Evolutionary conservation across 768 basidiomycete genomes (phyloP), one percentile per base, ranked within the genome.

Genomic region (Panus rudis): DNA sequence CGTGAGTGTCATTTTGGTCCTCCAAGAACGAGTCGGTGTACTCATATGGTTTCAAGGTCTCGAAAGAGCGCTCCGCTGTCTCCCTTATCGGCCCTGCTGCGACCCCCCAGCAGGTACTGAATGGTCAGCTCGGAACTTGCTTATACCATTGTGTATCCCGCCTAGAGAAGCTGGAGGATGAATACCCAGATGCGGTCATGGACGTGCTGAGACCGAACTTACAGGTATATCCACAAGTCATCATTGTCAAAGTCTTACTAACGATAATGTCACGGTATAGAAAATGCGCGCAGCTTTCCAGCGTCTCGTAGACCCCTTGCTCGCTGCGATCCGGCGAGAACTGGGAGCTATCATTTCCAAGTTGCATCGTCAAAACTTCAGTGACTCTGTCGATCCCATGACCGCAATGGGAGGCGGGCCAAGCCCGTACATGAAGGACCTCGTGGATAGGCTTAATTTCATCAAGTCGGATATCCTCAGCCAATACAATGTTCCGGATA

Each of bases 401-500:
- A 56, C 67, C 1, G 69, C 62, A 1, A 66, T 68, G 52, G 76
- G 78, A 59, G 78, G 78, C 13, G 78, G 78, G 6, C 67, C 84
- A 4, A 94, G 89, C 62, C 61, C 81, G 12, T 98, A 97, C 63
- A 86, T 97, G 78, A 87, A 88, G 59, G 92, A 94, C 50, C 70
- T 99, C 42, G 76, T 81, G 6, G 93, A 96, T 45, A 96, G 91
- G 64, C 66, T 99, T 35, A 64, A 71, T 1, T 92, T 89, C 56
- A 69, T 97, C 49, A 88, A 88, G 63, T 60, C 68, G 13, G 90
- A 93, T 53, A 60, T 98, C 16, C 59, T 98, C 11, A 73, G 65
- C 35, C 76, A 76, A 48, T 91, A 84, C 61, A 67, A 63, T 35
- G 66, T 92, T 11, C 87, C 86, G 0, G 88, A 91, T 17, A 71